A percentile compares a stretch with the other conserved stretches of the same genome.
Evolutionary conservation across 495 filamentous ascomycete genomes (phyloP).

Genomic region (Penicillium parvum): DNA sequence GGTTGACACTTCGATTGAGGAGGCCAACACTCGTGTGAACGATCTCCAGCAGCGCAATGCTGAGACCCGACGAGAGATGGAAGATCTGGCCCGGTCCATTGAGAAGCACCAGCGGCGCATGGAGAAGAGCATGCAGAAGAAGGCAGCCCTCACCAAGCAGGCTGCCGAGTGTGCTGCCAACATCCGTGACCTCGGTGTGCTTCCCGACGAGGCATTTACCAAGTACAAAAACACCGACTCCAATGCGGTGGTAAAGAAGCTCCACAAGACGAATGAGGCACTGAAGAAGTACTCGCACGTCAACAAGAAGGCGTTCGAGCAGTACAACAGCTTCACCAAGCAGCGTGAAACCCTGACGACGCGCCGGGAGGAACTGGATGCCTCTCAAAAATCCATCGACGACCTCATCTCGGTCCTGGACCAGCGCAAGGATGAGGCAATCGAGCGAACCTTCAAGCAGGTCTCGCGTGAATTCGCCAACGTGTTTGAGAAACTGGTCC

Average conservation of each 20-base stretch:
- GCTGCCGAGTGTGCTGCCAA: conserved; percentile 76
- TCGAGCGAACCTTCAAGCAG: conserved; percentile 97
- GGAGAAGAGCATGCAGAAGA: conserved; percentile 87
- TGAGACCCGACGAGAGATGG: conserved; percentile 62
- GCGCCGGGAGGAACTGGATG: conserved; percentile 79
- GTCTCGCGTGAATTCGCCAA: conserved; percentile 86
- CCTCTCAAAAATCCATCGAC: conserved; percentile 76
- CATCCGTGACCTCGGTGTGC: conserved; percentile 86
- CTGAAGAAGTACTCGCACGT: conserved; percentile 96
- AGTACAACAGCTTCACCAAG: conserved; percentile 94
- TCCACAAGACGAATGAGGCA: conserved; percentile 89
- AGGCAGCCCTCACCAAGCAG: conserved; percentile 68
- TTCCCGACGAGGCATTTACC: conserved; percentile 91
- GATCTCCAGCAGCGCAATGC: conserved; percentile 59
- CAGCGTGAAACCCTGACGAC: conserved; percentile 80
- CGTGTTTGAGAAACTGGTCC: conserved; percentile 93
- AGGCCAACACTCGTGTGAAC: conserved; percentile 52
- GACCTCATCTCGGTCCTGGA: conserved; percentile 86
- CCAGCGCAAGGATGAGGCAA: conserved; percentile 86
- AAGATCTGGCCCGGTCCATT: conserved; percentile 74
- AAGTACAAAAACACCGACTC: conserved; percentile 79
- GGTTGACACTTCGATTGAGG: conserved; percentile 68
- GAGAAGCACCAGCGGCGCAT: conserved; percentile 85
- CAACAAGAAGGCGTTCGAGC: conserved; percentile 99
- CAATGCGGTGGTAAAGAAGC: conserved; percentile 73